A percentile compares a stretch with the other conserved stretches of the same genome.
Evolutionary conservation across 2,329 filamentous ascomycete genomes (phyloP).

Genomic region (Pseudopyricularia javanii): DNA sequence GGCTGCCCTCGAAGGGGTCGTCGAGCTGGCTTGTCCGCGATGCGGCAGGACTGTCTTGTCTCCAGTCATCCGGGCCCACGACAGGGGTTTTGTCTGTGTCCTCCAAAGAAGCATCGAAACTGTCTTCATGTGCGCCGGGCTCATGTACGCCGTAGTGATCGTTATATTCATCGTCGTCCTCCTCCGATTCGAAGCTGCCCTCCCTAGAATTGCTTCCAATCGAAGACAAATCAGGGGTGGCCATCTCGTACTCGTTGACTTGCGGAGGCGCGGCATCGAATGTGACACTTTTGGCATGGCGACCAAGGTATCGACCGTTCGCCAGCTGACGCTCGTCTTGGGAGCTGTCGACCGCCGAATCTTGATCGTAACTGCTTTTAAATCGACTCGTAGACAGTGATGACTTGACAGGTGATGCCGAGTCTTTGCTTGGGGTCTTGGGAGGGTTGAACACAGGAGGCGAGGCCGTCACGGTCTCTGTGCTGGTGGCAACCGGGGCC

Average conservation of each 20-base stretch:
- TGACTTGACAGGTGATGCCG: slow-evolving; percentile 75
- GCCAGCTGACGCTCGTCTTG: slow-evolving; percentile 46
- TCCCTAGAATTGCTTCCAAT: slow-evolving; percentile 81
- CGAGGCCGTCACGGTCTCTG: slow-evolving; percentile 5
- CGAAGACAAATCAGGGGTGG: slow-evolving; percentile 90
- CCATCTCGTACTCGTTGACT: slow-evolving; percentile 97
- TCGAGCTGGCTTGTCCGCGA: slow-evolving; percentile 24
- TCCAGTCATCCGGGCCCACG: slow-evolving; percentile 95
- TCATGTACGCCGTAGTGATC: slow-evolving; percentile 39
- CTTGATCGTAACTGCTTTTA: slow-evolving; percentile 57
- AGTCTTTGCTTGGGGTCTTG: slow-evolving; percentile 53
- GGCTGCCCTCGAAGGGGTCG: slow-evolving; percentile 61
- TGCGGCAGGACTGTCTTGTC: slow-evolving; percentile 48
- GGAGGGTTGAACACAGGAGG: slow-evolving; percentile 16
- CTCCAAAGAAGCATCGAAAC: slow-evolving; percentile 90
- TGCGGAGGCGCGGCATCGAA: slow-evolving; percentile 90
- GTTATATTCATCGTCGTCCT: slow-evolving; percentile 50
- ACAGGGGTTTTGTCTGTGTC: slow-evolving; percentile 96
- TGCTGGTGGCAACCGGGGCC: slow-evolving; percentile 22
- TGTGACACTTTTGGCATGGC: slow-evolving; percentile 91
- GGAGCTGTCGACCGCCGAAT: slow-evolving; percentile 55
- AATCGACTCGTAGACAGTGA: slow-evolving; percentile 62
- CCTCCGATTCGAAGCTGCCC: slow-evolving; percentile 81
- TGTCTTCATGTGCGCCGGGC: slow-evolving; percentile 61
- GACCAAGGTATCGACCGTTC: slow-evolving; percentile 57